phyloP scores from a whole-genome alignment of 768 basidiomycete genomes.

The Suillus clintonianus region DNA sequence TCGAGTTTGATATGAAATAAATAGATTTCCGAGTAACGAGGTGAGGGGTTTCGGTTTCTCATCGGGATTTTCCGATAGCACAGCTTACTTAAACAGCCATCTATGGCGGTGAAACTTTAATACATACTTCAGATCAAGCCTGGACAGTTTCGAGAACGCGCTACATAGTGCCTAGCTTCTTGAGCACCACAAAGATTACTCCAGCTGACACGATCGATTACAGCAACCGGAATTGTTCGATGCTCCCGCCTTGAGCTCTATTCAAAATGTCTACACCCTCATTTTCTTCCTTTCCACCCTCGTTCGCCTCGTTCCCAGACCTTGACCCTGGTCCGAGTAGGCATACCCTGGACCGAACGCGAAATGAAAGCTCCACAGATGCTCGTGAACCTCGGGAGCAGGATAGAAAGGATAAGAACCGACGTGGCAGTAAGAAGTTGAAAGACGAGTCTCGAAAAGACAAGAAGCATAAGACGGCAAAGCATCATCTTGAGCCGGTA shows the following conservation, averaged over 20 bases:
- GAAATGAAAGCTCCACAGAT: slow-evolving; percentile 17
- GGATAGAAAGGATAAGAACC: slow-evolving; percentile 18
- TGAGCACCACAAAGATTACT: background rate
- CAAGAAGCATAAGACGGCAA: slow-evolving; percentile 33
- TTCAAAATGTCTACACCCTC: slow-evolving; percentile 52
- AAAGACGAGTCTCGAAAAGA: slow-evolving; percentile 24
- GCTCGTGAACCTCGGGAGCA: slow-evolving; percentile 10
- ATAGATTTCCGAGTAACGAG: slow-evolving; percentile 3
- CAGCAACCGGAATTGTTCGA: background rate
- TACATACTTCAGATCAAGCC: background rate
- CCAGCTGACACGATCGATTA: slow-evolving; percentile 4
- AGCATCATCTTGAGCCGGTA: slow-evolving; percentile 26
- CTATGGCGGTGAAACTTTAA: background rate
- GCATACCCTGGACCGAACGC: slow-evolving; percentile 15
- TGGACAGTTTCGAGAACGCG: background rate
- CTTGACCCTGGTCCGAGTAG: slow-evolving; percentile 47
- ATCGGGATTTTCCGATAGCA: slow-evolving; percentile 1
- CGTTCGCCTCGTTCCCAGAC: slow-evolving; percentile 73
- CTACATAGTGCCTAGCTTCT: background rate
- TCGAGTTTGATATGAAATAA: slow-evolving; percentile 1
- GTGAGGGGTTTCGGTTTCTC: background rate
- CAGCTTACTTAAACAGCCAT: slow-evolving; percentile 1
- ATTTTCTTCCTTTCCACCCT: slow-evolving; percentile 63
- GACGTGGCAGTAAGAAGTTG: slow-evolving; percentile 21
- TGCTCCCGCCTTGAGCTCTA: background rate